Base-by-base conservation (phyloP, 805 yeast species). In the Torulaspora maleeae region DNA sequence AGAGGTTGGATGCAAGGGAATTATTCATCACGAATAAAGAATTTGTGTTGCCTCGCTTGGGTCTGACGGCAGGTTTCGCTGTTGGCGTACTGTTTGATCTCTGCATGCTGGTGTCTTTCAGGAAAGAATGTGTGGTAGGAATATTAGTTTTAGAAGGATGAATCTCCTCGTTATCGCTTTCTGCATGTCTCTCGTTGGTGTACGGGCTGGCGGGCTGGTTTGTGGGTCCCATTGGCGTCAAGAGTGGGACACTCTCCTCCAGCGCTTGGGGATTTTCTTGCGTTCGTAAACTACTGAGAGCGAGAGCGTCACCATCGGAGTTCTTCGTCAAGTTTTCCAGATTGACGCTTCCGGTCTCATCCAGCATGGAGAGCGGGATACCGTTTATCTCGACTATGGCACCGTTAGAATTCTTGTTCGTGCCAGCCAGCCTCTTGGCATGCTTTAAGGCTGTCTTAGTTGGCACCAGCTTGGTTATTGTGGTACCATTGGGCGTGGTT, bases 401-500 rank as follows among this genome's bases (percentile, higher is more conserved):
- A 5, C 62, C 61, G 34, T 53, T 47, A 3, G 47, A 45, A 20
- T 52, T 50, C 10, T 56, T 55, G 12, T 56, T 54, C 1, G 54
- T 45, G 34, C 51, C 52, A 2, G 65, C 66, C 27, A 54, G 45
- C 16, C 53, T 51, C 41, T 61, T 61, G 1, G 69, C 68, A 35
- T 58, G 58, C 27, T 51, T 68, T 68, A 86, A 73, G 0, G 95
- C 93, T 49, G 78, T 79, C 59, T 83, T 84, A 0, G 95, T 87
- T 2, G 96, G 96, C 1, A 87, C 90, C 52, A 89, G 74, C 0
- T 90, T 88, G 0, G 96, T 89, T 17, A 88, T 76, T 0, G 96
- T 86, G 0, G 96, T 89, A 44, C 97, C 97, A 54, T 86, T 86
- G 1, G 96, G 95, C 0, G 95, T 84, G 0, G 95, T 89, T 2